Conservation (phyloP, 495 filamentous ascomycete genomes). For the Rusavskia elegans region DNA sequence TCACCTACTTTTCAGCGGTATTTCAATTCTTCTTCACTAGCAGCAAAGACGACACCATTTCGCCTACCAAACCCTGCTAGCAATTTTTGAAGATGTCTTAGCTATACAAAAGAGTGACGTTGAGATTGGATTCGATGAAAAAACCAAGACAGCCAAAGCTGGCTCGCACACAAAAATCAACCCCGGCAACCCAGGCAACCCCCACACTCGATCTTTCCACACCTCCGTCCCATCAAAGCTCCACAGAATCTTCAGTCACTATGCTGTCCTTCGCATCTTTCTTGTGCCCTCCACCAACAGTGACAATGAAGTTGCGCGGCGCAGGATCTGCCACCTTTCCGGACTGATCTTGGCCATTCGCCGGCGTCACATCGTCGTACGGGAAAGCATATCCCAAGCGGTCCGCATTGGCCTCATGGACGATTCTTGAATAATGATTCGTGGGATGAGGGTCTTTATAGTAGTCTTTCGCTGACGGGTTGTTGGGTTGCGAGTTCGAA, state of each 20-base stretch:
- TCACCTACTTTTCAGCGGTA: too few relatives aligned
- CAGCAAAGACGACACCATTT: too few relatives aligned
- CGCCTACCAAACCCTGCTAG: too few relatives aligned
- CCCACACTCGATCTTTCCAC: too few relatives aligned
- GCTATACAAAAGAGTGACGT: too few relatives aligned
- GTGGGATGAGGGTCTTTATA: conserved; percentile 40
- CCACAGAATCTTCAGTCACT: not conserved
- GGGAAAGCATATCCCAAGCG: conserved; percentile 60
- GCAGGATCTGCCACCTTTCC: conserved; percentile 43
- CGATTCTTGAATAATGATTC: conserved; percentile 57
- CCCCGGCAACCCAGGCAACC: too few relatives aligned
- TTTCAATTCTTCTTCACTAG: too few relatives aligned
- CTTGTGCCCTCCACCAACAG: conserved; percentile 36
- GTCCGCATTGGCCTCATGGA: conserved; percentile 46
- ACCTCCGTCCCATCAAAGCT: not conserved
- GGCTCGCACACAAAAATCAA: too few relatives aligned
- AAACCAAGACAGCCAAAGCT: too few relatives aligned
- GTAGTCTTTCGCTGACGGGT: conserved; percentile 25
- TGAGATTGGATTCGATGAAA: too few relatives aligned
- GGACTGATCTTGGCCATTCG: conserved; percentile 39
- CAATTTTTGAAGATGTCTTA: too few relatives aligned
- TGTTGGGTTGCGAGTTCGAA: conserved; percentile 31
- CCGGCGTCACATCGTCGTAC: conserved; percentile 58
- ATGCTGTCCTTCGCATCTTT: not conserved
- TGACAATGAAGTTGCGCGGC: conserved; percentile 42